A percentile compares a stretch with the other conserved stretches of the same genome.
These are phyloP conservation scores for Calocera cornea DNA, from an alignment of 768 basidiomycete species.

Conservation along the genomic window DNA sequence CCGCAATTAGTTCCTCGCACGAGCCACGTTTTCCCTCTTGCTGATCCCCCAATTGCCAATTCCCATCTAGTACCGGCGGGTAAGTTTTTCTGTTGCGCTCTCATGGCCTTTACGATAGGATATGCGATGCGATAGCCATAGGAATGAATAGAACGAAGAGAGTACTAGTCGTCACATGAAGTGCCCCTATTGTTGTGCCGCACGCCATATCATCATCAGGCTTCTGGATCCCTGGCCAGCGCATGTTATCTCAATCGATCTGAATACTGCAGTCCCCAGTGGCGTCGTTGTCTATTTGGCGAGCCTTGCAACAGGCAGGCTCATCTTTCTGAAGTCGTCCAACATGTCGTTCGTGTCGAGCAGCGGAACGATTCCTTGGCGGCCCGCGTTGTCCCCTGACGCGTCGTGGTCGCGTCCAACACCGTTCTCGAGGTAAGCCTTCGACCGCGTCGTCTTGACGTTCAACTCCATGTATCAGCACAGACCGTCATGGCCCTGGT, in stretches of 20 bases:
- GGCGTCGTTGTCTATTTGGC: background rate
- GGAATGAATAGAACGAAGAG: slow-evolving; percentile 2
- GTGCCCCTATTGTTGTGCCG: background rate
- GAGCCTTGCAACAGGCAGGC: background rate
- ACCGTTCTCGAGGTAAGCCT: slow-evolving; percentile 19
- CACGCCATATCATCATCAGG: background rate
- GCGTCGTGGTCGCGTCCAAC: slow-evolving; percentile 17
- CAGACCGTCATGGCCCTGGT: slow-evolving; percentile 49
- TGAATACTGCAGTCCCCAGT: background rate
- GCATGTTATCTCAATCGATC: background rate
- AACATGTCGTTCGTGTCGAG: background rate
- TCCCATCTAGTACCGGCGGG: slow-evolving; percentile 1
- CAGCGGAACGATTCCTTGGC: background rate
- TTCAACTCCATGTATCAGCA: background rate
- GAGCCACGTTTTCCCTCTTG: background rate
- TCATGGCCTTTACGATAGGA: background rate
- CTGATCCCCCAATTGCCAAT: slow-evolving; percentile 4
- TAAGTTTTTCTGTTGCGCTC: background rate
- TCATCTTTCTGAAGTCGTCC: background rate
- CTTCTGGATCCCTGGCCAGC: background rate
- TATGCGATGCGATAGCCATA: background rate
- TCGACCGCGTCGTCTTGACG: background rate
- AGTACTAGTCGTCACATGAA: background rate
- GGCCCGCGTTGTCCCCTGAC: background rate
- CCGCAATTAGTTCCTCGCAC: background rate